Base-by-base conservation (phyloP, 257 asterid species). In the Solanum ossicruentum region DNA sequence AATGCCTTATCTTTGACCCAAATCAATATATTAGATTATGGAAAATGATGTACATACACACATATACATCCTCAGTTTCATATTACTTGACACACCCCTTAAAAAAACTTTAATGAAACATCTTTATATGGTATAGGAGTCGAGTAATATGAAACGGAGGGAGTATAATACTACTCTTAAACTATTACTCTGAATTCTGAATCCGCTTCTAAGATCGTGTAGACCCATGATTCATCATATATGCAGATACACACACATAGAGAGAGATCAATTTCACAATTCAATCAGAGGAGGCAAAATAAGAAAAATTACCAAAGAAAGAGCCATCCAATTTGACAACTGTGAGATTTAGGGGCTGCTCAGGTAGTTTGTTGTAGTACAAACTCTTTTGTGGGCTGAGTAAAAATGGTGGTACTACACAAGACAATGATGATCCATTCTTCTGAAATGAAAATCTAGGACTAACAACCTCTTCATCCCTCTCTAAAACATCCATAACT, bases 311-410 rank as follows among this genome's bases (percentile, higher is more conserved):
- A 95, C 99, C 95, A 39, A 93, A 95, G 82, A 92, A 88, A 18
- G 99, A 85, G 45, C 95, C 97, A 88, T 94, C 98, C 89, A 95
- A 92, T 92, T 94, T 95, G 89, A 91, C 86, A 39, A 95, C 85
- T 55, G 90, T 89, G 87, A 95, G 96, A 43, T 79, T 85, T 85
- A 93, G 91, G 28, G 94, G 94, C 39, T 89, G 91, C 85, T 86
- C 87, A 63, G 92, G 92, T 61, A 95, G 90, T 91, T 87, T 90
- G 60, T 85, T 70, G 86, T 91, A 95, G 0, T 92, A 87, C 77
- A 89, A 54, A 55, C 90, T 91, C 86, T 78, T 89, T 43, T 90
- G 84, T 15, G 85, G 86, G 61, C 80, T 32, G 56, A 75, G 18
- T 78, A 83, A 83, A 2, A 61, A 85, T 13, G 89, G 83, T 8